Conservation (phyloP, 139 green algal species). For the Parachlorella kessleri region DNA sequence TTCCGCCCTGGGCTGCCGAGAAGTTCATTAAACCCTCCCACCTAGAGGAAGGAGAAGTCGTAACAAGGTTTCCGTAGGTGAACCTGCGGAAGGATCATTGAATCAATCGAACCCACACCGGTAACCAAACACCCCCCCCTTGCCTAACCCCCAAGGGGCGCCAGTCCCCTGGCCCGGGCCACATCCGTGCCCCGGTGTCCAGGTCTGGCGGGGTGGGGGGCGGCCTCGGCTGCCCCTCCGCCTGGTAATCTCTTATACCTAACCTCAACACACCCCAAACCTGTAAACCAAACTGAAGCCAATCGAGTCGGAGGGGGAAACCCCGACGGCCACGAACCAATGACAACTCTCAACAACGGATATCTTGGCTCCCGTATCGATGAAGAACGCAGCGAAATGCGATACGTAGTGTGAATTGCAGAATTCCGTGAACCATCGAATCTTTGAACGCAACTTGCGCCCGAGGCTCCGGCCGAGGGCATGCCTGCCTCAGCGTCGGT, state of each 20-base stretch:
- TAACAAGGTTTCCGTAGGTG: conserved; percentile 87
- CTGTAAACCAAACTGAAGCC: conserved; percentile 29
- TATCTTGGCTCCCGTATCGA: conserved; percentile 89
- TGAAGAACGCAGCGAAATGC: conserved; percentile 96
- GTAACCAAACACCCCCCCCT: conserved; percentile 25
- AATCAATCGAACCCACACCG: conserved; percentile 60
- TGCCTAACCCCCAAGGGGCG: conserved; percentile 13
- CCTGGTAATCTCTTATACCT: conserved; percentile 1
- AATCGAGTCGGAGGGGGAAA: background rate
- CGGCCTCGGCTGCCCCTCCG: background rate
- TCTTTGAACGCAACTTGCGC: conserved; percentile 94
- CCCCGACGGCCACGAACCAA: conserved; percentile 33
- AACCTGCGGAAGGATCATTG: conserved; percentile 84
- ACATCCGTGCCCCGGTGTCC: background rate
- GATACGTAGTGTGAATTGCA: conserved; percentile 96
- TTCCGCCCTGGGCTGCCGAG: conserved; percentile 47
- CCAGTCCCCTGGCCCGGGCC: background rate
- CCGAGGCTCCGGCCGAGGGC: conserved; percentile 78
- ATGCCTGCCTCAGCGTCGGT: conserved; percentile 89
- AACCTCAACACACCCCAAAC: conserved; percentile 34
- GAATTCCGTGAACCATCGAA: conserved; percentile 93
- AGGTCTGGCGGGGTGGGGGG: conserved; percentile 10
- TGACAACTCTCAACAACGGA: conserved; percentile 90
- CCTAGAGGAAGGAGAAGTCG: conserved; percentile 89
- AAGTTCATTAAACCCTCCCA: conserved; percentile 78